A percentile compares a stretch with the other conserved stretches of the same genome.
These are phyloP conservation scores for Eutreptiella sp. DNA, from an alignment of 208 protist genomes.

Conservation along the genomic window DNA sequence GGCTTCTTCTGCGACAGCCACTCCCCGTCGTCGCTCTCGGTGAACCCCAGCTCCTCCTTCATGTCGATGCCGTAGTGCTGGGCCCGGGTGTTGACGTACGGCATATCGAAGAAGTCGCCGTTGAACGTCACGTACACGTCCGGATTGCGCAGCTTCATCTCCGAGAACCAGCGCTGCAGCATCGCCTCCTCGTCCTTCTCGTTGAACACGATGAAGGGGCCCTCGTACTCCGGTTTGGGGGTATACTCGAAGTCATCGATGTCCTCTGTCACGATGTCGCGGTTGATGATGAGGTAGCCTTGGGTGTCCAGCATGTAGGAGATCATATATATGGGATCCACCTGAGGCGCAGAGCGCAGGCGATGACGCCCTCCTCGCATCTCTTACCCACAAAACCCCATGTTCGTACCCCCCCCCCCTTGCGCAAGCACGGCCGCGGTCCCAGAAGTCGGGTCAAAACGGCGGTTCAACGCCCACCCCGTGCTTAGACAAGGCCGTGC, in stretches of 20 bases:
- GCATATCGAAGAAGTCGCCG: constrained; percentile 99
- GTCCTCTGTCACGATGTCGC: constrained; percentile 93
- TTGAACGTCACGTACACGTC: constrained; percentile 99
- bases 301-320: constrained; percentile 99
- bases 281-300: constrained; percentile 96
- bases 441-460: too few relatives aligned
- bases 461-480: too few relatives aligned
- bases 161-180: constrained; percentile 88
- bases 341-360: too few relatives aligned
- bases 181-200: constrained; percentile 83
- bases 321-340: constrained; percentile 99
- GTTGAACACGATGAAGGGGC: constrained; percentile 96
- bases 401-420: too few relatives aligned
- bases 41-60: constrained; percentile 38
- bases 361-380: too few relatives aligned
- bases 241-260: constrained; percentile 99
- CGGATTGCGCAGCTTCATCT: constrained; percentile 91
- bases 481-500: too few relatives aligned
- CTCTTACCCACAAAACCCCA: too few relatives aligned
- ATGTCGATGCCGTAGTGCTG: constrained; percentile 71
- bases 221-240: constrained; percentile 93
- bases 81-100: constrained; percentile 93
- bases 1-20: constrained; percentile 80
- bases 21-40: constrained; percentile 69
- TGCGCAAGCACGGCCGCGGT: too few relatives aligned